Conservation (phyloP, 2,329 filamentous ascomycete genomes). For the Phaeosphaeriaceae sp. region DNA sequence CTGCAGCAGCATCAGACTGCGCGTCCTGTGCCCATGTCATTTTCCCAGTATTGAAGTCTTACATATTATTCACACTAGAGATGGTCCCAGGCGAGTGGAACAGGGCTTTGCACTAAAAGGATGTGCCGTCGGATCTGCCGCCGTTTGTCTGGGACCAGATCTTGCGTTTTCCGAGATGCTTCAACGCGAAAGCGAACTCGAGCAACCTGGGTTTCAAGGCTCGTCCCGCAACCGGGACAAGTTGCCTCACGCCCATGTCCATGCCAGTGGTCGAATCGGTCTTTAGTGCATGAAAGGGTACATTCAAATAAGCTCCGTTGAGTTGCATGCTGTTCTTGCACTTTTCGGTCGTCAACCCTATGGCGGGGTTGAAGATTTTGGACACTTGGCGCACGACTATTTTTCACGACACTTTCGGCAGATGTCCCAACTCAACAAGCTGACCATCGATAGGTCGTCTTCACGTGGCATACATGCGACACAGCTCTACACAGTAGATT, state of each 20-base stretch:
- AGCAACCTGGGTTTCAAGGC: slow-evolving; percentile 6
- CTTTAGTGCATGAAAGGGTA: background rate
- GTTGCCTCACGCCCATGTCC: background rate
- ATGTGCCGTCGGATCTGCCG: slow-evolving; percentile 1
- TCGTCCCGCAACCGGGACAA: slow-evolving; percentile 4
- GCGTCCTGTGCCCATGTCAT: no score
- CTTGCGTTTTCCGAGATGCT: slow-evolving; percentile 1
- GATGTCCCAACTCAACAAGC: background rate
- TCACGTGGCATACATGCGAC: background rate
- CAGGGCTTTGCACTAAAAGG: background rate
- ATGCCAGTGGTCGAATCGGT: background rate
- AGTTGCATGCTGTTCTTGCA: background rate
- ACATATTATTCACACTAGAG: background rate
- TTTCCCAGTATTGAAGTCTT: no score
- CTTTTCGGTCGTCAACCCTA: background rate
- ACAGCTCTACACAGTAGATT: background rate
- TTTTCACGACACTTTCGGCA: background rate
- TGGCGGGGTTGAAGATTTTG: background rate
- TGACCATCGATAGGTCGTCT: background rate
- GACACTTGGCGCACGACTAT: background rate
- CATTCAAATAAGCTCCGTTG: background rate
- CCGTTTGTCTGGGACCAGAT: background rate
- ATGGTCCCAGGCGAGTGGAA: background rate
- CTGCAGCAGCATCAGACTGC: background rate
- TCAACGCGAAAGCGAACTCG: slow-evolving; percentile 8